Evolutionary conservation across 2,329 filamentous ascomycete genomes (phyloP).

Genomic region (Aspergillus ustus): DNA sequence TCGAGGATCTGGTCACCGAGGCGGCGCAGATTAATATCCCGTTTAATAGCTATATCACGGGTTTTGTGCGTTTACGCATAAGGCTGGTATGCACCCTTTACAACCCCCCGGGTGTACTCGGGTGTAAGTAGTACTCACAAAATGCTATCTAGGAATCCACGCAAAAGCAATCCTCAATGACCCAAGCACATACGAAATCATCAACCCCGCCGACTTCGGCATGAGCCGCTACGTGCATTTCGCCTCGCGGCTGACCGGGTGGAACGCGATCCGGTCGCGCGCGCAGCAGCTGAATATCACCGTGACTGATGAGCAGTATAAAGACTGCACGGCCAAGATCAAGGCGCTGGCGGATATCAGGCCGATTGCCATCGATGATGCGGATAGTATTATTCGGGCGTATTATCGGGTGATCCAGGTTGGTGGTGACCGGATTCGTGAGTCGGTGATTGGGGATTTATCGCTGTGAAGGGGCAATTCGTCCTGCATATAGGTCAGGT

Average conservation of each 20-base stretch:
- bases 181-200: constrained; percentile 86
- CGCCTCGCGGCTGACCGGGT: constrained; percentile 79
- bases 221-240: constrained; percentile 88
- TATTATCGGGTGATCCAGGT: no score
- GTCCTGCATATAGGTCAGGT: no score
- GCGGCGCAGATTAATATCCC: constrained; percentile 82
- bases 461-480: no score
- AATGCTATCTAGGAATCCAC: constrained; percentile 60
- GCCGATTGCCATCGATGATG: constrained; percentile 85
- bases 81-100: constrained; percentile 74
- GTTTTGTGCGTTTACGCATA: constrained; percentile 81
- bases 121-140: no score
- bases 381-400: constrained; percentile 81
- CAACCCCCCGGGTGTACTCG: no score
- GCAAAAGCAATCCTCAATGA: constrained; percentile 85
- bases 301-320: constrained; percentile 77
- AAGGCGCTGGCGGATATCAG: constrained; percentile 87
- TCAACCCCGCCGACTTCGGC: constrained; percentile 84
- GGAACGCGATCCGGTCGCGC: constrained; percentile 94
- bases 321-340: constrained; percentile 83
- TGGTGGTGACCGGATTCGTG: no score
- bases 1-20: constrained; percentile 82
- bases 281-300: constrained; percentile 79
- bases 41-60: constrained; percentile 82
- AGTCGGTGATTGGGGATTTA: no score